phyloP scores from a whole-genome alignment of 257 asterid species.

The Solanum sparsipilum region DNA sequence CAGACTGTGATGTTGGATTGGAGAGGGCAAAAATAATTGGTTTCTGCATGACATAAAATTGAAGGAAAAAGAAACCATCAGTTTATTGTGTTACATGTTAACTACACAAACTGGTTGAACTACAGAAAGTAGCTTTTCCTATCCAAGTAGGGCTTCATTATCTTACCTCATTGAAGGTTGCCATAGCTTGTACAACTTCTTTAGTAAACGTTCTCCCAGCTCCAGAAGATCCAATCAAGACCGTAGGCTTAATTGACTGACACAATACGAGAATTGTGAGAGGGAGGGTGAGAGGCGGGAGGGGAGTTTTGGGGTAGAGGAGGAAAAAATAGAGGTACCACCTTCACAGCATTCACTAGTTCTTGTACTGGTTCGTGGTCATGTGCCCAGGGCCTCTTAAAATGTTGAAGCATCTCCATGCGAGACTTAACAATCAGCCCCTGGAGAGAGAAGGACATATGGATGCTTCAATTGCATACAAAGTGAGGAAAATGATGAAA shows the following conservation, averaged over 20 bases:
- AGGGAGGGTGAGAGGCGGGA: neutral
- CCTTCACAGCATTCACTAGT: constrained; percentile 79
- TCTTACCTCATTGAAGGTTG: constrained; percentile 59
- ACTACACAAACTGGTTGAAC: neutral
- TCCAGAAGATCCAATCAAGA: constrained; percentile 90
- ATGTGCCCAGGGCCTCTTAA: constrained; percentile 88
- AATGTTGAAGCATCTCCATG: constrained; percentile 66
- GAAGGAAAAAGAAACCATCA: neutral
- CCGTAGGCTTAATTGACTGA: constrained; percentile 79
- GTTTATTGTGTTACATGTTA: neutral
- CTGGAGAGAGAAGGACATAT: constrained; percentile 16
- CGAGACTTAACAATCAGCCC: constrained; percentile 77
- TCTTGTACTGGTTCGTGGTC: constrained; percentile 56
- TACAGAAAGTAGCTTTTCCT: neutral
- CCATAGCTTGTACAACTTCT: constrained; percentile 72
- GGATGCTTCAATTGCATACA: neutral
- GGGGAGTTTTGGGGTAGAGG: neutral
- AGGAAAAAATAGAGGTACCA: neutral
- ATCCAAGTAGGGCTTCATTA: neutral
- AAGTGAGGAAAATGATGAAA: neutral
- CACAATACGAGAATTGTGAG: constrained; percentile 6
- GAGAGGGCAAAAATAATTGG: constrained; percentile 84
- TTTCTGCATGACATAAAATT: constrained; percentile 37
- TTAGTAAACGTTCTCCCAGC: constrained; percentile 84
- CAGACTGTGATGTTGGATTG: constrained; percentile 93